phyloP scores from a whole-genome alignment of 2,329 filamentous ascomycete genomes.

The Diaporthe vaccinii region DNA sequence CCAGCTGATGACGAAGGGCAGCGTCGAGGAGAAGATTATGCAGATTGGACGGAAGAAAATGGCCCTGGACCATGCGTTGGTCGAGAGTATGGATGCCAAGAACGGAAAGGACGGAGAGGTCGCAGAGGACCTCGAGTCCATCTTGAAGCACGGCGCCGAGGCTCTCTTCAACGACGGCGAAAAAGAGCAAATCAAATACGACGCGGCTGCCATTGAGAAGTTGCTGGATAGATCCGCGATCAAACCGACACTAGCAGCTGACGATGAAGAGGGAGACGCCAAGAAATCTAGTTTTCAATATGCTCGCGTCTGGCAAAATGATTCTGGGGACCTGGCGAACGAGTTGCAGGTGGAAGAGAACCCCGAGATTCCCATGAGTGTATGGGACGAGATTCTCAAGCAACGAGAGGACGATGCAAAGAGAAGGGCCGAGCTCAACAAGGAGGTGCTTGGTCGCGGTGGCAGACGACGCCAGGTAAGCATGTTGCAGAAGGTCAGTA shows the following conservation, averaged over 20 bases:
- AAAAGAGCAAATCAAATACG: conserved; percentile 83
- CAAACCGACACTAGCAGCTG: conserved; percentile 76
- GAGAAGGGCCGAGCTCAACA: conserved; percentile 76
- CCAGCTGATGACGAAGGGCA: conserved; percentile 90
- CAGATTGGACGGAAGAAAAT: conserved; percentile 97
- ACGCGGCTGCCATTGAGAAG: conserved; percentile 85
- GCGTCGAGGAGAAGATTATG: conserved; percentile 95
- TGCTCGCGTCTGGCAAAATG: conserved; percentile 92
- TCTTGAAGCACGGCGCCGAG: conserved; percentile 88
- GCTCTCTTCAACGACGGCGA: conserved; percentile 85
- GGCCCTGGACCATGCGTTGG: conserved; percentile 93
- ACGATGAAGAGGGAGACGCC: conserved; percentile 63
- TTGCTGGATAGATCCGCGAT: conserved; percentile 89
- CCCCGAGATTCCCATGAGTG: conserved; percentile 71
- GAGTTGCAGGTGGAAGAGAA: conserved; percentile 69
- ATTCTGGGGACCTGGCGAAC: conserved; percentile 76
- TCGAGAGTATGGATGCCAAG: conserved; percentile 83
- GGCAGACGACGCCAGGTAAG: conserved; percentile 76
- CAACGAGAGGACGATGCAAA: conserved; percentile 84
- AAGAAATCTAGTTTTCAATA: conserved; percentile 89
- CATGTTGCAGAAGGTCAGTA: neutral
- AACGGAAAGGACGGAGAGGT: conserved; percentile 77
- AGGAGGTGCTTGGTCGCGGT: conserved; percentile 86
- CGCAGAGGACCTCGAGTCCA: conserved; percentile 85
- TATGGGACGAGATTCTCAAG: conserved; percentile 92